Evolutionary conservation across 1,284 basidiomycete species (phyloP).

Genomic region (Singerocomus inundabilis): DNA sequence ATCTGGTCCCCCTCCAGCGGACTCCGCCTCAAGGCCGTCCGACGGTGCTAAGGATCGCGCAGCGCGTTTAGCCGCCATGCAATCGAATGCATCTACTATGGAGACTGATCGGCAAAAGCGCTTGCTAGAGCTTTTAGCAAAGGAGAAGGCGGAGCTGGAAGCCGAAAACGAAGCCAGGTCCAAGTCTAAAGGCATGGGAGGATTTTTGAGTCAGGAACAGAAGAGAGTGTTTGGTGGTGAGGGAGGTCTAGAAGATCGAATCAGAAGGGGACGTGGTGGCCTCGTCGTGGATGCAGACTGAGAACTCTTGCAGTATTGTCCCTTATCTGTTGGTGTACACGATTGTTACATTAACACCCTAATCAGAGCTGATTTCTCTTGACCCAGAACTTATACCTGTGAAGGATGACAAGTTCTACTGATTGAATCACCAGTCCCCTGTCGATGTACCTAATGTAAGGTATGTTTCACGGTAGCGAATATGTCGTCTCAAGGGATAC

Average conservation of each 20-base stretch:
- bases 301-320: conserved; percentile 11
- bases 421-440: background rate
- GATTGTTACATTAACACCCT: conserved; percentile 7
- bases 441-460: background rate
- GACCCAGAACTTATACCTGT: background rate
- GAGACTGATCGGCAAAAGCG: conserved; percentile 67
- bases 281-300: conserved; percentile 59
- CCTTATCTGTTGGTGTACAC: conserved; percentile 5
- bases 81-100: conserved; percentile 65
- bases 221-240: conserved; percentile 75
- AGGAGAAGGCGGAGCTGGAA: conserved; percentile 70
- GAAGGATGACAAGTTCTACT: background rate
- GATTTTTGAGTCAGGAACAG: conserved; percentile 69
- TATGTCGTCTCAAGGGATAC: background rate
- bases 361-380: conserved; percentile 1
- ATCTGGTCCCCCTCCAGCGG: conserved; percentile 25
- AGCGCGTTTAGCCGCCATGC: conserved; percentile 86
- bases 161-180: conserved; percentile 59
- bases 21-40: conserved; percentile 21
- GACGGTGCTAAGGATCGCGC: conserved; percentile 58
- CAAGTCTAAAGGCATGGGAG: conserved; percentile 70
- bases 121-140: conserved; percentile 58
- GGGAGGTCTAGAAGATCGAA: conserved; percentile 75
- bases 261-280: conserved; percentile 62
- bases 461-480: background rate